Percentiles rank a stretch among this genome's conserved stretches.
phyloP scores from a whole-genome alignment of 306 rosid species.

The Mucuna pruriens region DNA sequence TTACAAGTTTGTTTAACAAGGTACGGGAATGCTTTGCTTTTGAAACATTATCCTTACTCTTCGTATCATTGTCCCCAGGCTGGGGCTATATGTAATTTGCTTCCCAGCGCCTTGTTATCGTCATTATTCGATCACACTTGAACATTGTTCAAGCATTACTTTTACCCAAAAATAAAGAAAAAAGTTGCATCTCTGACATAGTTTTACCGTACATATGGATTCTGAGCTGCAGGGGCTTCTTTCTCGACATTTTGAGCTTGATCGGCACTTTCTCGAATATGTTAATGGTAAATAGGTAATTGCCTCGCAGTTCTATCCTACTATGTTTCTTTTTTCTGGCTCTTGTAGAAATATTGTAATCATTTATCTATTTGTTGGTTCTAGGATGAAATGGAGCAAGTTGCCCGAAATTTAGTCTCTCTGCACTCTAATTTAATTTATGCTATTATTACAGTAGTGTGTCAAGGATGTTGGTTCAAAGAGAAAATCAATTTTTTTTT shows the following conservation, averaged over 20 bases:
- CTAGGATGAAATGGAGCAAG: slow-evolving; percentile 6
- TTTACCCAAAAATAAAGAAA: too few relatives aligned
- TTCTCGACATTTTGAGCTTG: slow-evolving; percentile 78
- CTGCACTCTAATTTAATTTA: background rate
- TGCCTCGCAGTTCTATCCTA: background rate
- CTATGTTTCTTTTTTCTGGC: background rate
- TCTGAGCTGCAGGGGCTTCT: slow-evolving; percentile 72
- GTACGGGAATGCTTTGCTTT: too few relatives aligned
- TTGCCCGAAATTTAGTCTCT: slow-evolving; percentile 5
- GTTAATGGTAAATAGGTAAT: slow-evolving; percentile 63
- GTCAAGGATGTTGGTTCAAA: background rate
- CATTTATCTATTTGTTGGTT: slow-evolving; percentile 10
- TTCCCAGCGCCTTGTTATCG: too few relatives aligned
- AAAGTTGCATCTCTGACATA: background rate
- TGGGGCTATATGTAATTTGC: too few relatives aligned
- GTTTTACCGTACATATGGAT: slow-evolving; percentile 1
- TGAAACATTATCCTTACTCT: too few relatives aligned
- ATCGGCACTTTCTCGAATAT: slow-evolving; percentile 82
- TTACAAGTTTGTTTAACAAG: too few relatives aligned
- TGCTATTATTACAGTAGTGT: background rate
- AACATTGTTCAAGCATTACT: too few relatives aligned
- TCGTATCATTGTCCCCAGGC: too few relatives aligned
- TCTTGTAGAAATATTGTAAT: slow-evolving; percentile 19
- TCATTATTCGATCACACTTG: too few relatives aligned
- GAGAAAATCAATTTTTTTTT: background rate